Percentiles rank a stretch among this genome's conserved stretches.
phyloP scores from a whole-genome alignment of 176 grass and related monocot genomes.

The Rhynchospora pubera region DNA sequence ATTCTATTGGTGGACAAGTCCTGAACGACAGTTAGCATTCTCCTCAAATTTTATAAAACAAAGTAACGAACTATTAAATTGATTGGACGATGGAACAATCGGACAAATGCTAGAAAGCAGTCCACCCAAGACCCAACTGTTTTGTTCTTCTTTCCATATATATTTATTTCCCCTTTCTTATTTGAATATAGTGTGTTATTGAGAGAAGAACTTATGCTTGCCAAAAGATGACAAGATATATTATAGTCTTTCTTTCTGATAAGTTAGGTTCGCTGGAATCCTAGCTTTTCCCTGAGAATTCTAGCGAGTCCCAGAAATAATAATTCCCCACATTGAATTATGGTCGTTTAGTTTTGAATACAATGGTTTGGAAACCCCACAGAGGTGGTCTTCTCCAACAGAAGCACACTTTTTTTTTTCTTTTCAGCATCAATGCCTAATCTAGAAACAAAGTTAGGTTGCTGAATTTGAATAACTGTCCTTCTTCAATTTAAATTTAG shows the following conservation, averaged over 20 bases:
- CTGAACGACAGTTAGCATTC: too few species aligned
- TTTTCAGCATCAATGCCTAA: too few species aligned
- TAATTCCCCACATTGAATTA: neutral
- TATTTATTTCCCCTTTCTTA: neutral
- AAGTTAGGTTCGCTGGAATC: constrained; percentile 9
- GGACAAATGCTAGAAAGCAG: neutral
- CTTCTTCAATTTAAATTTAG: neutral
- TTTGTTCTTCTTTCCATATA: neutral
- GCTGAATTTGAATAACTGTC: neutral
- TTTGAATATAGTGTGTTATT: constrained; percentile 4
- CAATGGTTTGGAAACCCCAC: neutral
- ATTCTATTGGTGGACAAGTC: too few species aligned
- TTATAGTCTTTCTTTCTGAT: neutral
- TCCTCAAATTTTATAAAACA: too few species aligned
- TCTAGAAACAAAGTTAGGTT: neutral
- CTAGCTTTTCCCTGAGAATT: neutral
- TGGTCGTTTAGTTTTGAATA: neutral
- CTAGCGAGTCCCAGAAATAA: neutral
- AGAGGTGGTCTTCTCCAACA: neutral
- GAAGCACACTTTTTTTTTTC: too few species aligned
- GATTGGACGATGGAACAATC: neutral
- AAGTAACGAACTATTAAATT: neutral
- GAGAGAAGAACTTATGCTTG: constrained; percentile 5
- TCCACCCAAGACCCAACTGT: neutral
- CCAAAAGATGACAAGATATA: constrained; percentile 13